Evolutionary conservation across 2,329 filamentous ascomycete species (phyloP), one percentile per base, ranked within the genome.

Genomic region (Trichoderma sp.): DNA sequence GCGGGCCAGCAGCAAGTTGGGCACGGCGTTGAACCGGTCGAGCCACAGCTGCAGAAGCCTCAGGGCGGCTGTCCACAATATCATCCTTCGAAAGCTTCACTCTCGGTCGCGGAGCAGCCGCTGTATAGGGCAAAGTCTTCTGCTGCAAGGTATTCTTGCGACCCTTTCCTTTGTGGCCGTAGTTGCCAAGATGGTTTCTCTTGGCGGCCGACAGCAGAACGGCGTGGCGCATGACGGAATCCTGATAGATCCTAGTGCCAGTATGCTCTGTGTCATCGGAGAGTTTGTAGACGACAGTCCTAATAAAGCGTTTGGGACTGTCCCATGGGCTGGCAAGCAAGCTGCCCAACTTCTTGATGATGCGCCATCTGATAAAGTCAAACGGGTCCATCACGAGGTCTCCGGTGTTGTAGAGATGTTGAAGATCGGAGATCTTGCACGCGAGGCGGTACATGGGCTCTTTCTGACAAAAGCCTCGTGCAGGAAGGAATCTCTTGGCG

Each of bases 311-410:
- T 2, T n/a, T 71, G n/a, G 72, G 53, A 7, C 30, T 74, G n/a
- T 74, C 61, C 26, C 72, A 74, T 1, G 69, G 61, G 17, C 15
- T 68, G 12, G 5, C 50, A 30, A 20, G n/a, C 7, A 12, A 73
- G 67, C 20, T 66, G 9, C 71, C 39, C 3, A 55, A 39, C 17
- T 76, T 68, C 34, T 76, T 76, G 8, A 70, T 65, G 7, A 81
- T 73, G 23, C 80, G 76, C 81, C 80, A 83, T 20, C 82, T 76
- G 53, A 82, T 73, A 63, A 83, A 83, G 71, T 82, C 79, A 69
- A 77, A 81, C 0, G 81, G 79, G 8, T 81, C 77, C 81, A 83
- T 83, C 0, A 39, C 28, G 2, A 83, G 73, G 28, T 79, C 69
- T 5, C 75, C 72, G 6, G 62, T 73, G 1, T 72, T 59, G 4